Evolutionary conservation across 1,139 yeast genomes (phyloP), one percentile per base, ranked within the genome.

Genomic region (Yamadazyma taylorii): DNA sequence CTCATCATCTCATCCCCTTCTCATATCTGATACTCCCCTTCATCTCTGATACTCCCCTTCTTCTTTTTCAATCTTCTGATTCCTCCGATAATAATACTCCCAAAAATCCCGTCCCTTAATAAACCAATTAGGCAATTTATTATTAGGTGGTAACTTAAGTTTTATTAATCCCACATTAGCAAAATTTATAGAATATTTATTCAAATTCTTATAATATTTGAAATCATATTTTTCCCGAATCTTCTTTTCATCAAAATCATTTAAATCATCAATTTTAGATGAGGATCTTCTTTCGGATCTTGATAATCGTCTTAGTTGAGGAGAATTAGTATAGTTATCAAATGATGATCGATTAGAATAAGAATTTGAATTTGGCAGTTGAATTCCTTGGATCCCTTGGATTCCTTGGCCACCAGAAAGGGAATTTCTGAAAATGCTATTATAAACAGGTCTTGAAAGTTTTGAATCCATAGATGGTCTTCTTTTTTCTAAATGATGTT

Each of bases 101-200:
- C 94, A 85, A 43, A 67, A 56, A 44, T 78, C 75, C 40, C 89
- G 58, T 37, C 82, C 83, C 33, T 66, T 61, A 14, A 67, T 64
- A 50, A 85, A 85, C 96, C 96, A 87, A 2, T 60, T 67, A 0
- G 95, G 95, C 24, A 87, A 65, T 34, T 73, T 68, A 21, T 66
- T 61, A 39, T 80, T 86, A 3, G 73, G 65, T 0, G 95, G 95
- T 6, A 86, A 65, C 39, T 66, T 66, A 35, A 84, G 61, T 45
- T 64, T 69, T 9, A 73, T 59, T 24, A 62, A 63, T 26, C 63
- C 63, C 15, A 69, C 70, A 41, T 65, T 61, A 33, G 63, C 71
- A 45, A 58, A 66, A 24, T 55, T 55, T 30, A 54, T 52, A 6
- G 61, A 55, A 36, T 55, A 50, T 45, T 59, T 59, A 37, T 58